A percentile compares a stretch with the other conserved stretches of the same genome.
These are phyloP conservation scores for Auricularia sp. DNA, from an alignment of 768 basidiomycete genomes.

Conservation along the genomic window DNA sequence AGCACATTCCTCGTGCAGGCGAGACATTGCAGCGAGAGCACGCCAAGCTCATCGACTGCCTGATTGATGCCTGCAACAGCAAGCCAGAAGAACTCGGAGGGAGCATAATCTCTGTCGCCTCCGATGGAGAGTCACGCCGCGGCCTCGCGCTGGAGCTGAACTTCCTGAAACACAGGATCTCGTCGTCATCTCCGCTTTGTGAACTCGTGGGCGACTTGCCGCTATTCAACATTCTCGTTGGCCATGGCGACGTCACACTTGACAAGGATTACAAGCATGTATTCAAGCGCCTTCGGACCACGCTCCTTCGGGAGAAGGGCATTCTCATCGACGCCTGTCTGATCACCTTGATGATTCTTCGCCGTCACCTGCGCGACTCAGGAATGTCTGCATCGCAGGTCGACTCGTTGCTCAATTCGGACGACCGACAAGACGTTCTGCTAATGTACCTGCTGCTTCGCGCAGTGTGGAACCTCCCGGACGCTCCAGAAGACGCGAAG, in stretches of 20 bases:
- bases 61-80: too few species aligned
- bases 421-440: conserved; percentile 24
- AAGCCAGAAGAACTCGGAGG: too few species aligned
- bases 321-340: conserved; percentile 14
- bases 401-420: conserved; percentile 17
- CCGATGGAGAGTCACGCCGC: conserved; percentile 21
- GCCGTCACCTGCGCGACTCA: conserved; percentile 13
- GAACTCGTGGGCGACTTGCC: background rate
- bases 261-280: conserved; percentile 29
- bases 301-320: conserved; percentile 17
- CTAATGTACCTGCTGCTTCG: conserved; percentile 17
- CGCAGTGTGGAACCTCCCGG: conserved; percentile 18
- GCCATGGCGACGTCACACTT: conserved; percentile 23
- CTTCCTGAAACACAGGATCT: conserved; percentile 15
- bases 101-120: conserved; percentile 12
- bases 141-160: conserved; percentile 17
- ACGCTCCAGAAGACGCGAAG: background rate
- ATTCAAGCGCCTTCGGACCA: conserved; percentile 23
- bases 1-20: too few species aligned
- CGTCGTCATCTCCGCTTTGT: conserved; percentile 17
- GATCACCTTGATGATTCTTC: conserved; percentile 17
- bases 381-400: conserved; percentile 7
- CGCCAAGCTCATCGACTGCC: too few species aligned
- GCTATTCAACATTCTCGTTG: conserved; percentile 22
- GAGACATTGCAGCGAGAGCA: background rate